Evolutionary conservation across 768 basidiomycete species (phyloP), one percentile per base, ranked within the genome.

Genomic region (Clitopilus passeckerianus): DNA sequence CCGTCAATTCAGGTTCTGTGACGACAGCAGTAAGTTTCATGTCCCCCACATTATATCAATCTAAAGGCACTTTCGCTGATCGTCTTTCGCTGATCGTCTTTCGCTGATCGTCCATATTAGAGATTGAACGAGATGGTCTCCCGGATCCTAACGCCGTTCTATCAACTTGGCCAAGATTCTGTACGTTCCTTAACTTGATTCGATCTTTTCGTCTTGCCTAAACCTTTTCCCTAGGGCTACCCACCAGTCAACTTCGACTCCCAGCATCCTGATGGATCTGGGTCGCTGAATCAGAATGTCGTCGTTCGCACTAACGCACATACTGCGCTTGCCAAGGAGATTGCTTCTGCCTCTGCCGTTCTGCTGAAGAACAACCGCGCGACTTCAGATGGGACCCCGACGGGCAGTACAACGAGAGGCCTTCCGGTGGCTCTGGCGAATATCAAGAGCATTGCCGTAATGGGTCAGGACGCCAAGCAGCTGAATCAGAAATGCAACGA

Each of bases 271-370:
- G 79, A 81, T 54, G 79, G 80, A 5, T 75, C 78, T 10, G 80
- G 79, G 1, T 34, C 75, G 10, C 69, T 69, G 33, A 83, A 82
- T 66, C 71, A 77, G 14, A 65, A 70, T 23, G 74, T 81, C 4
- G 73, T 75, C 18, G 80, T 81, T 4, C 74, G 80, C 27, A 76
- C 73, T 1, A 72, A 66, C 12, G 74, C 66, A 0, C 81, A 83
- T 63, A 81, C 78, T 0, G 75, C 80, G 2, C 71, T 90, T 16
- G 82, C 80, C 16, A 77, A 78, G 23, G 82, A 89, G 61, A 86
- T 92, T 30, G 90, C 83, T 5, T 78, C 83, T 0, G 84, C 82
- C 0, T 87, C 86, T 0, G 83, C 85, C 1, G 86, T 90, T 18
- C 69, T 91, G 34, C 75, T 90, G 12, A 90, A 90, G 73, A 91